These are phyloP conservation scores for Elsinoe australis DNA, from an alignment of 2,329 filamentous ascomycete species.

Conservation along the genomic window DNA sequence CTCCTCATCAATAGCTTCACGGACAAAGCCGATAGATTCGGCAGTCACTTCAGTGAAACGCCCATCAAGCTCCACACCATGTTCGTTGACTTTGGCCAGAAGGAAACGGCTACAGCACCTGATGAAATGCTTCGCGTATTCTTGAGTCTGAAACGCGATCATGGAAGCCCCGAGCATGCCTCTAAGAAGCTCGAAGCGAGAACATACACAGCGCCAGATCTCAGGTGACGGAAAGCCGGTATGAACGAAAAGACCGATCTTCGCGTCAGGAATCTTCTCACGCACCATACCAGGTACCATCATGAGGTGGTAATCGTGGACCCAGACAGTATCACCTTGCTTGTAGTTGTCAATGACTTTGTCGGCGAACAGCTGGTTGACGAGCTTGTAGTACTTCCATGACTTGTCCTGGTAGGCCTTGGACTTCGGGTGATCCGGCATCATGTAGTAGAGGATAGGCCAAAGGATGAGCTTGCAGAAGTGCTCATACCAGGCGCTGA, in stretches of 20 bases:
- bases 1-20: conserved; percentile 55
- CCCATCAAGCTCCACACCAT: conserved; percentile 84
- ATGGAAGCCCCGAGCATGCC: conserved; percentile 91
- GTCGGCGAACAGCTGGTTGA: conserved; percentile 90
- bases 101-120: conserved; percentile 91
- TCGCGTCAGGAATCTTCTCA: conserved; percentile 80
- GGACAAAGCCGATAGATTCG: conserved; percentile 86
- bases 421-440: conserved; percentile 95
- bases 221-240: conserved; percentile 94
- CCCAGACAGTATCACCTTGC: conserved; percentile 84
- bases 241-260: conserved; percentile 94
- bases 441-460: conserved; percentile 97
- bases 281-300: conserved; percentile 85
- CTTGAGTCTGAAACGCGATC: conserved; percentile 85
- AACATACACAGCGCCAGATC: conserved; percentile 84
- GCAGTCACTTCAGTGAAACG: conserved; percentile 84
- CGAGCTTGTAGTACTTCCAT: conserved; percentile 86
- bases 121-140: conserved; percentile 89
- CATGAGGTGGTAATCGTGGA: conserved; percentile 91
- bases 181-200: conserved; percentile 77
- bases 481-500: conserved; percentile 88
- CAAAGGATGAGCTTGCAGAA: conserved; percentile 97
- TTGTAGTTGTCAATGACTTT: conserved; percentile 89
- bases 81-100: conserved; percentile 78
- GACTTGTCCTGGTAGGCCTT: conserved; percentile 97